Evolutionary conservation across 495 filamentous ascomycete species (phyloP).

Genomic region (Podospora pseudopauciseta): DNA sequence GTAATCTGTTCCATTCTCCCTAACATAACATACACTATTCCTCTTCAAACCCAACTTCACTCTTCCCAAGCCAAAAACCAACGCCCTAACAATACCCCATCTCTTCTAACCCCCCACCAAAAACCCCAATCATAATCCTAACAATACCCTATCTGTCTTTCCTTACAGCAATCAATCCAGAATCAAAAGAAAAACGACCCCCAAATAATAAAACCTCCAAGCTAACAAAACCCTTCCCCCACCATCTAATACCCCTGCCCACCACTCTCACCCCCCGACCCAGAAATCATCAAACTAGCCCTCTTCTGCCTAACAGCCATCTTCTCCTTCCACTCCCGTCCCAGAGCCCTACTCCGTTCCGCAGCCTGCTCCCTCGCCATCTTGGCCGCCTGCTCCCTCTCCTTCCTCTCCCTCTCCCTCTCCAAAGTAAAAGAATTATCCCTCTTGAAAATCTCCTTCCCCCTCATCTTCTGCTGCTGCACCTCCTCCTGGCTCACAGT

Average conservation of each 20-base stretch:
- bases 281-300: conserved; percentile 9
- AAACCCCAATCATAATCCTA: neutral
- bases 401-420: conserved; percentile 50
- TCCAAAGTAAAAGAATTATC: conserved; percentile 49
- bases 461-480: conserved; percentile 50
- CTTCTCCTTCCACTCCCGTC: conserved; percentile 67
- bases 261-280: neutral
- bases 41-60: neutral
- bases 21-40: neutral
- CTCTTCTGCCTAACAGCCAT: conserved; percentile 32
- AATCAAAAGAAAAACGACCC: neutral
- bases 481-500: conserved; percentile 33
- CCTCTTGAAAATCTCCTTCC: conserved; percentile 59
- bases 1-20: neutral
- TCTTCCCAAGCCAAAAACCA: neutral
- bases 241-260: neutral
- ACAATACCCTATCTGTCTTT: neutral
- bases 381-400: conserved; percentile 55
- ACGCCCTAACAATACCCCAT: neutral
- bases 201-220: neutral
- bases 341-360: conserved; percentile 58
- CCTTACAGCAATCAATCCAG: neutral
- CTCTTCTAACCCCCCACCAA: neutral
- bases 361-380: conserved; percentile 60
- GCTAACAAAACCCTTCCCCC: neutral